Base-by-base conservation (phyloP, 148 eudicot species). In the Linanthus parryae region DNA sequence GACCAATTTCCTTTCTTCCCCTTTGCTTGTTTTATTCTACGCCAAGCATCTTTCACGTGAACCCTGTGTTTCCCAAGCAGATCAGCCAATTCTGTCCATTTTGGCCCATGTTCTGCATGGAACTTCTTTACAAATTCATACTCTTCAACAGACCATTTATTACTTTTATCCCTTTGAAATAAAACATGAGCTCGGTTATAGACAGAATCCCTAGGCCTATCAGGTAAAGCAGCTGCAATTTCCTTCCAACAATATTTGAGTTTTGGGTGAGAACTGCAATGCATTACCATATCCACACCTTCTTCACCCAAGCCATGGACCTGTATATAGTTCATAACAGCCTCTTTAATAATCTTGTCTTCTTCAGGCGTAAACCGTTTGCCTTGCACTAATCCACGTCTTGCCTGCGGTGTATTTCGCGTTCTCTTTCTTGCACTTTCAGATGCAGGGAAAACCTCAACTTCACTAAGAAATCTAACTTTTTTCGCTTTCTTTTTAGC, bases 81-180 rank as follows among this genome's bases (percentile, higher is more conserved):
- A 29, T 50, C 54, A 30, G 54, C 54, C 19, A 50, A 30, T 8
- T 50, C 38, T 26, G 30, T 50, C 54, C 54, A 50, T 50, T 50
- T 50, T 8, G 54, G 39, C 14, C 54, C 54, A 50, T 50, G 54
- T 31, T 50, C 24, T 0, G 37, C 39, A 33, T 30, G 25, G 8
- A 13, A 50, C 19, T 33, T 50, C 10, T 26, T 31, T 50, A 50
- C 11, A 31, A 50, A 13, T 50, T 50, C 54, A 50, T 17, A 4
- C 5, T 50, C 54, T 7, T 50, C 54, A 10, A 3, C 12, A 18
- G 11, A 8, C 54, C 54, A 50, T 23, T 8, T 2, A 50, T 39
- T 19, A 25, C 2, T 31, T 25, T 16, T 26, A 20, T 2, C 39
- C 39, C 54, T 50, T 11, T 50, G 38, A 17, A 50, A 50, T 13